Base-by-base conservation (phyloP, 331 rosid species). In the Prunus yedoensis region DNA sequence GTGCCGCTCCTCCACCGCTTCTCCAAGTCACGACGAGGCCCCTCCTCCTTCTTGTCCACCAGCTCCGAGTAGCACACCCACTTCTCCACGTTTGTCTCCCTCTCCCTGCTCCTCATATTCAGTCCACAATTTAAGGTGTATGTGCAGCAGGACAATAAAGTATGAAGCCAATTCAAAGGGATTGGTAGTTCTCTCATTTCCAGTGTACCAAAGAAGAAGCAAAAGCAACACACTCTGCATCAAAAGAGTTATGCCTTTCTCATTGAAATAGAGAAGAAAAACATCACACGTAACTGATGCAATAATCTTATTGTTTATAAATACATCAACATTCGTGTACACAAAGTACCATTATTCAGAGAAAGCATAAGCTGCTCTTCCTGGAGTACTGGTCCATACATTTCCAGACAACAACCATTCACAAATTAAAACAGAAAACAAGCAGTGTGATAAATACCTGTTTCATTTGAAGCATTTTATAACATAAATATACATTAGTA, bases 381-480 rank as follows among this genome's bases (percentile, higher is more conserved):
- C 20, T 61, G n/a, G 21, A 28, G 21, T 61, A 5, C 8, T 5
- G 32, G 28, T 45, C n/a, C 32, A 66, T 66, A 45, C 63, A 35
- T 25, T 46, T 45, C 63, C 64, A 10, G 58, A 73, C 46, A 73
- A 25, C 21, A 45, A 45, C 43, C 8, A 61, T 1, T 17, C 45
- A 45, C 77, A 59, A 59, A 10, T 15, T 20, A 45, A 25, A 73
- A 17, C 46, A 25, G n/a, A 23, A 23, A 16, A 10, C 15, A 45
- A 63, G 53, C 15, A 11, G 47, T 15, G 71, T 58, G 70, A 20
- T 56, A 68, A 70, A 35, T 81, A 83, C 83, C 85, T 75, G 87
- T 68, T 81, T 78, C 75, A 57, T 77, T 65, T 14, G 50, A 68
- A 83, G 83, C 77, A 66, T 68, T 9, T 61, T 78, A 66, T 63